Evolutionary conservation across 225 moss, liverwort and hornwort species (phyloP).

Genomic region (Anthoceros angustus): DNA sequence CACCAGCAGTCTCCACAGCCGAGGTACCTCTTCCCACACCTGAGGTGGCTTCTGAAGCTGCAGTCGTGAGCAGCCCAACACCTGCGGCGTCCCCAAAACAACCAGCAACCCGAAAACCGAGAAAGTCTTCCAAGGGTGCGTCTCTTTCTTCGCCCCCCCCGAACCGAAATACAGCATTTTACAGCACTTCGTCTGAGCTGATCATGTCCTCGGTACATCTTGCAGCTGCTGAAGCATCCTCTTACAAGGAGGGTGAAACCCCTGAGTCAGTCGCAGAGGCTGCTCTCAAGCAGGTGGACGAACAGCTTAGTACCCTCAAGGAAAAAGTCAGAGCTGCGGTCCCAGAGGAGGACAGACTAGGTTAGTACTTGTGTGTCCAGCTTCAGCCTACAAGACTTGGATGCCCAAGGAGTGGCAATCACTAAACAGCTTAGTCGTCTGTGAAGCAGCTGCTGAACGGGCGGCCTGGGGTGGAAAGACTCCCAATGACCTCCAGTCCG

Average conservation of each 20-base stretch:
- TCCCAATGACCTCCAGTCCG: slow-evolving; percentile 16
- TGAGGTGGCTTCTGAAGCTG: background rate
- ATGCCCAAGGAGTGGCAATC: background rate
- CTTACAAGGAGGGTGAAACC: background rate
- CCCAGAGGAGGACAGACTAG: background rate
- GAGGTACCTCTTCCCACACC: background rate
- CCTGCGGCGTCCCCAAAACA: background rate
- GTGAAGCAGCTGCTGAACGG: slow-evolving; percentile 47
- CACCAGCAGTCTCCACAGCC: background rate
- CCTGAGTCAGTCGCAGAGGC: slow-evolving; percentile 5
- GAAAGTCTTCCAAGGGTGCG: too few species aligned
- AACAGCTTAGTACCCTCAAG: background rate
- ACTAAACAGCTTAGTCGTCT: background rate
- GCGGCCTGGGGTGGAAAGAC: slow-evolving; percentile 64
- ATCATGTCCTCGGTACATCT: background rate
- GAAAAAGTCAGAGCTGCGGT: background rate
- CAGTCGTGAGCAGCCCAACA: background rate
- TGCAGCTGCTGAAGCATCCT: background rate
- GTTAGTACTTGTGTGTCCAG: background rate
- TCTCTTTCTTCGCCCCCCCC: too few species aligned
- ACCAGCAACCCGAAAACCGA: too few species aligned
- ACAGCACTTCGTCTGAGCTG: background rate
- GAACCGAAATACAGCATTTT: background rate
- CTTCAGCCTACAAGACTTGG: background rate
- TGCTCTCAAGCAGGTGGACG: background rate